Conservation (phyloP, 495 filamentous ascomycete genomes). For the Aspergillus avenaceus region DNA sequence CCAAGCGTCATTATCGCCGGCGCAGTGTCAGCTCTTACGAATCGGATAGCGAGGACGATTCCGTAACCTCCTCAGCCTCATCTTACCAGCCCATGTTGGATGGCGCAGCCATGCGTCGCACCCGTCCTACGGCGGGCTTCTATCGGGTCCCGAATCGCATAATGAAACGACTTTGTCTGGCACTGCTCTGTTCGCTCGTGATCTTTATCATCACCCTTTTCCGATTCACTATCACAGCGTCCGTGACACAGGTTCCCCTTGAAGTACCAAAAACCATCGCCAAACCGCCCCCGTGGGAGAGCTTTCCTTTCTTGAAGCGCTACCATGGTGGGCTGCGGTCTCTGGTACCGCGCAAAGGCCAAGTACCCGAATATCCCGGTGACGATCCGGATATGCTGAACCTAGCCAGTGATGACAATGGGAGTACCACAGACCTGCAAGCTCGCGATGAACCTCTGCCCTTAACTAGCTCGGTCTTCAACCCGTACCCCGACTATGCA, state of each 20-base stretch:
- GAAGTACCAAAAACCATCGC: conserved; percentile 49
- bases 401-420: conserved; percentile 11
- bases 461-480: conserved; percentile 54
- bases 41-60: conserved; percentile 26
- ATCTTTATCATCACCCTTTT: conserved; percentile 69
- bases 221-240: conserved; percentile 60
- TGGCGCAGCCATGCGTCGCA: conserved; percentile 30
- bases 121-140: conserved; percentile 37
- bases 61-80: conserved; percentile 24
- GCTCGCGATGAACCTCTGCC: conserved; percentile 20
- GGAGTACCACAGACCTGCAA: conserved; percentile 7
- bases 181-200: conserved; percentile 61
- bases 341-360: conserved; percentile 56
- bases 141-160: conserved; percentile 60
- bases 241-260: conserved; percentile 55
- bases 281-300: conserved; percentile 72
- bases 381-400: conserved; percentile 27
- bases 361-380: conserved; percentile 74
- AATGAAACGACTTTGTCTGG: conserved; percentile 67
- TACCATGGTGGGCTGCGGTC: conserved; percentile 80
- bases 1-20: conserved; percentile 17
- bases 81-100: conserved; percentile 56
- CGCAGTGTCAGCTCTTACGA: conserved; percentile 24
- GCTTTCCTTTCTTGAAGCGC: conserved; percentile 72
- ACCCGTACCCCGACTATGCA: conserved; percentile 65